Base-by-base conservation (phyloP, 2,329 filamentous ascomycete species). In the Diaporthe destruens region DNA sequence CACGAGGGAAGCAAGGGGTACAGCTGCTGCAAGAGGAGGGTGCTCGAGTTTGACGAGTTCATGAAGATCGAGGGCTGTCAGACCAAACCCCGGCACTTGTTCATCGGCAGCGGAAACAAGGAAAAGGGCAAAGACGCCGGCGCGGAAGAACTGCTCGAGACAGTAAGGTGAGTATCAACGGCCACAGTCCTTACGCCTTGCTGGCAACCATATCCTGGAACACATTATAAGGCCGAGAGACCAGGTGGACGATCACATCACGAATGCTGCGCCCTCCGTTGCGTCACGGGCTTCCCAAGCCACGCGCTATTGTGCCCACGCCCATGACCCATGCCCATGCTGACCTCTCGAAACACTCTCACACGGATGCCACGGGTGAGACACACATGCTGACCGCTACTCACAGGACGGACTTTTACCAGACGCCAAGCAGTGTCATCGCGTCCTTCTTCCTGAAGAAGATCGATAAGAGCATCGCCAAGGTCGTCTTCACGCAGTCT, bases 1-100 rank as follows among this genome's bases (percentile, higher is more conserved):
- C 96, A 99, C 82, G 96, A 99, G 85, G 96, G 96, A 47, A 97
- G 94, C 84, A 99, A 99, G 86, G 96, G 96, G 1, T 99, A 96
- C 88, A 95, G 91, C 73, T 99, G 96, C 86, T 99, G 96, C 85
- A 98, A 98, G 89, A 88, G 94, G 78, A 89, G 95, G 49, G 96
- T 99, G 72, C 85, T 99, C 73, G 96, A 99, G 80, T 99, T 99
- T 82, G 95, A 99, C 81, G 93, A 98, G 82, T 99, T 99, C 84
- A 91, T 99, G 91, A 96, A 94, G 83, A 96, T 99, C 73, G 91
- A 93, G 77, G 96, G 96, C 1, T 99, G 96, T 84, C 91, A 91
- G 81, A 95, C 92, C 55, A 96, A 95, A 83, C 85, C 87, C 55
- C 87, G 89, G 74, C 96, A 99, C 85, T 83, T 98, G 76, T 99